Base-by-base conservation (phyloP, 768 basidiomycete species). In the Tylopilus sp. region DNA sequence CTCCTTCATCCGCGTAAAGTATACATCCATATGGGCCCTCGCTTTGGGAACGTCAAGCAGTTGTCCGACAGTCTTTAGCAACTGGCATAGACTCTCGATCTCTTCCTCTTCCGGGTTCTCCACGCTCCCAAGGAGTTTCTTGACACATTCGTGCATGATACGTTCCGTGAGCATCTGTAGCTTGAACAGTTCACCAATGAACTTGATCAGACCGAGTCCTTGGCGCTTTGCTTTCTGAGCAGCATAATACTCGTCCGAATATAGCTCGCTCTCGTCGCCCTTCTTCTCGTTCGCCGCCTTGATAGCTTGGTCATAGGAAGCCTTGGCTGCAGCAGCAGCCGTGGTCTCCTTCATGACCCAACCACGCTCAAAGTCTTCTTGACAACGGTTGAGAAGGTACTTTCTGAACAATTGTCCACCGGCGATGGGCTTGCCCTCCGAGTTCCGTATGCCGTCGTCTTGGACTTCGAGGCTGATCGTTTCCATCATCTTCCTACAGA, bases 141-240 rank as follows among this genome's bases (percentile, higher is more conserved):
- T 92, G 68, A 98, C 85, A 77, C 95, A 98, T 72, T 93, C 90
- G 77, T 93, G n/a, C n/a, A n/a, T n/a, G n/a, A n/a, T n/a, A n/a
- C n/a, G n/a, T n/a, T n/a, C n/a, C n/a, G n/a, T n/a, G 90, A 90
- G 98, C 98, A 98, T 97, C 74, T 91, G 89, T 19, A 98, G 78
- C 76, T 98, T 98, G 86, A 93, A 98, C 50, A 98, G 77, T 74
- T 98, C 96, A 58, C 96, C 95, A 58, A 98, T 98, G 75, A 98
- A 95, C 72, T 90, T 92, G 76, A 98, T 93, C 60, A 99, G 82
- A 77, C 96, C 93, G 13, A 98, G 86, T 70, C 96, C 95, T 57
- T 92, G 90, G 54, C 95, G 89, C 76, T 98, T 98, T 38, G 94
- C 96, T 77, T 96, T 97, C 72, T 95, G 89, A 14, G 92, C 92